Evolutionary conservation across 345 rosid species (phyloP), one percentile per base, ranked within the genome.

Genomic region (Cardiospermum halicacabum): DNA sequence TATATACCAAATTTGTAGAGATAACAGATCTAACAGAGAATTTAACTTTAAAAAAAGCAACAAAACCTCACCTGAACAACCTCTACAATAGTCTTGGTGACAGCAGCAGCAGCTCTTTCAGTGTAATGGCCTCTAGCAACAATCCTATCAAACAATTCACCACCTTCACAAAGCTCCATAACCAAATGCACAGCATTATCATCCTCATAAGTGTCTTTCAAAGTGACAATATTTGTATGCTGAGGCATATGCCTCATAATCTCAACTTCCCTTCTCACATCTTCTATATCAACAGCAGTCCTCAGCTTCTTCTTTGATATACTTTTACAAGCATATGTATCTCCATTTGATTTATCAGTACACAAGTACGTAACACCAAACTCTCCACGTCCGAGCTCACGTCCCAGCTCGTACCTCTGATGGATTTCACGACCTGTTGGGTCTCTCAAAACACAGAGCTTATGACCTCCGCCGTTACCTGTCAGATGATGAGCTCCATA

Each of bases 371-470:
- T 95, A 66, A 82, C 73, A 16, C 99, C 99, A 40, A 95, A 95
- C 69, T 95, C 99, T 1, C 99, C 97, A 18, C 97, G 96, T 9
- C 99, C 99, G 58, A 95, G 85, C 84, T 91, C 99, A n/a, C 89
- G 69, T 0, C 96, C 99, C 5, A 95, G 74, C 60, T 74, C 82
- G 79, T 89, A 95, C 39, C 74, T 84, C 11, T 69, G 72, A 58
- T 78, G 85, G 69, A 91, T 89, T 67, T 87, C 89, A 15, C 77
- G 66, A 28, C 97, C 97, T 0, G 96, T 87, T 27, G 97, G 94
- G 11, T 87, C 84, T 59, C 75, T 84, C 53, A 95, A 69, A 16
- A 95, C 96, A 25, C 56, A 49, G 3, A 89, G 83, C 76, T 85
- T 89, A 9, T 72, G 64, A 67, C 78, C 66, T 70, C 78, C 66